Evolutionary conservation across 2,329 filamentous ascomycete genomes (phyloP), one percentile per base, ranked within the genome.

Genomic region (Nemania diffusa): DNA sequence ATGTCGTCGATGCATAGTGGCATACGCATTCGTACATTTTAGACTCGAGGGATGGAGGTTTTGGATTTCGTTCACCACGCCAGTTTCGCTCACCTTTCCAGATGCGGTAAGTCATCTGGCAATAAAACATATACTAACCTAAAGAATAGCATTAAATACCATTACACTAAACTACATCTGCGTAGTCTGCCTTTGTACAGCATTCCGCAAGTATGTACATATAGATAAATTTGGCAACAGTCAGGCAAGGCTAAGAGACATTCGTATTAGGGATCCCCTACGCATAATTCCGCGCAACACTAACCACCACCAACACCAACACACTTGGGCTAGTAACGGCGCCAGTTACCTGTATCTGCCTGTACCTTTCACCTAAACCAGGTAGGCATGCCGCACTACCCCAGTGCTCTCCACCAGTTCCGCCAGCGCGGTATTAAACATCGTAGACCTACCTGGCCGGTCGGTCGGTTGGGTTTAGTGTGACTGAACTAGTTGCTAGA

Each of bases 331-430:
- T 44, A 44, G 40, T 44, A 4, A 44, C 40, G 17, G 40, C 29
- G n/a, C 34, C 34, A 13, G 34, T 40, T 40, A 40, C 34, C n/a
- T n/a, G 6, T 13, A 40, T 13, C 9, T 40, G 11, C 34, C 15
- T 13, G 5, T 13, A 13, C 34, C 34, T 40, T 13, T 40, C 9
- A 13, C 8, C 34, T 40, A 40, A 13, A 3, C 34, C 11, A 6
- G 5, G 8, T 40, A n/a, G n/a, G n/a, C n/a, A 40, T 13, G 15
- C 17, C 15, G 15, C 17, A n/a, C 40, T 44, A 44, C 40, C 40
- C 40, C 40, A 48, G 17, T 2, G 15, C 29, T 50, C 63, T 63
- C 64, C 64, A 68, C 57, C 62, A 58, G 52, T 65, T 62, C 65
- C 62, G 29, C 42, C 62, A 48, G 26, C 51, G 62, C 62, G 62